Base-by-base conservation (phyloP, 345 rosid genomes). In the Eucalyptus cloeziana region DNA sequence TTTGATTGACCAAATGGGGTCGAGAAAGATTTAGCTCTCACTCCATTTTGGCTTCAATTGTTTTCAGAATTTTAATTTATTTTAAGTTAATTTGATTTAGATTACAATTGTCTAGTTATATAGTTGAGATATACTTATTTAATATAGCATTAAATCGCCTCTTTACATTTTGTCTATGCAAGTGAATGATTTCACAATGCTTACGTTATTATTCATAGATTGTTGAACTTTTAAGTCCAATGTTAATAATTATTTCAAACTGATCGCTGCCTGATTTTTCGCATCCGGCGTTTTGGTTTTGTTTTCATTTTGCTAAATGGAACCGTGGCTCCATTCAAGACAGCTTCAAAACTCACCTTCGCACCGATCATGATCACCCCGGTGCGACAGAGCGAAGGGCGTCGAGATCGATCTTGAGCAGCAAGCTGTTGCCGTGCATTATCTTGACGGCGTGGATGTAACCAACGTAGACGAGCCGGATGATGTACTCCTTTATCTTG, bases 331-430 rank as follows among this genome's bases (percentile, higher is more conserved):
- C 9, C 22, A 51, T 51, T 3, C 56, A 51, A 51, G 56, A 51
- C 56, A 51, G 56, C 56, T 51, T 51, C 56, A 51, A 51, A 51
- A 51, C 54, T 51, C 54, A 17, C 54, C 22, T 51, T 51, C 0
- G 22, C 22, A 51, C 22, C 56, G 56, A 51, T 51, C 56, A 3
- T 51, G 56, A 51, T 51, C 56, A 51, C 22, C 4, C 56, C 56
- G 1, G 0, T 2, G 22, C 22, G 22, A 7, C 56, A 22, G 56
- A 51, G 22, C 0, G 0, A 51, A 3, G 22, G 56, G 4, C 56
- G 4, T 51, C 56, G 7, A 51, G 22, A 51, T 17, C 0, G 9
- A 51, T 51, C 4, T 0, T 51, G 56, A 17, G 56, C 56, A 17
- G 56, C 56, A 51, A 51, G 9, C 56, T 51, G 56, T 17, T 17